Base-by-base conservation (phyloP, 805 yeast species). In the Zygosaccharomyces rouxii region DNA sequence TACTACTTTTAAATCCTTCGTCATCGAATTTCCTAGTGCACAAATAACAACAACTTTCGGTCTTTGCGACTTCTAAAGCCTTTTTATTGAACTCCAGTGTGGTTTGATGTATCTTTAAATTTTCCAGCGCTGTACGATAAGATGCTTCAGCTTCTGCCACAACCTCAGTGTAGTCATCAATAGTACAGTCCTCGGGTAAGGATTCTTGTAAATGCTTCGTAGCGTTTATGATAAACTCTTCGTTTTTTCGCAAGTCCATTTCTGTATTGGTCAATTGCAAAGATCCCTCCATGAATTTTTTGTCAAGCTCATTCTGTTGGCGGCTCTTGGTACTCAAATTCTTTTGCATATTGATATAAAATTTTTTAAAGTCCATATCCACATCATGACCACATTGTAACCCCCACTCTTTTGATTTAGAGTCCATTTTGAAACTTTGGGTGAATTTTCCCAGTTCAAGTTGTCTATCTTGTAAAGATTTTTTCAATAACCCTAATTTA, bases 1-100 rank as follows among this genome's bases (percentile, higher is more conserved):
- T 55, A 1, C 50, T 48, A 11, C 59, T 50, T 5, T 60, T 59
- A 1, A 56, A 50, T 2, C 60, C 65, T 1, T 60, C 58, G 7
- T 69, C 71, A 13, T 76, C 77, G 66, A 89, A 86, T 10, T 75
- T 71, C 44, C 95, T 73, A 16, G 78, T 77, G 64, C 98, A 92
- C 38, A 90, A 69, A 38, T 83, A 69, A 65, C 97, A 92, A 42
- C 78, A 72, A 9, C 81, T 74, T 7, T 76, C 73, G 3, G 62
- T 58, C 23, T 78, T 68, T 0, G 95, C 94, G 35, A 77, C 64
- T 26, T 79, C 76, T 9, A 86, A 66, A 0, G 97, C 97, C 38
- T 78, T 79, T 19, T 73, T 66, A 58, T 86, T 89, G 66, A 84
- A 89, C 37, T 79, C 79, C 22, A 79, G 70, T 0, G 90, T 83